Conservation (phyloP, 345 rosid species). For the Clausena lansium region DNA sequence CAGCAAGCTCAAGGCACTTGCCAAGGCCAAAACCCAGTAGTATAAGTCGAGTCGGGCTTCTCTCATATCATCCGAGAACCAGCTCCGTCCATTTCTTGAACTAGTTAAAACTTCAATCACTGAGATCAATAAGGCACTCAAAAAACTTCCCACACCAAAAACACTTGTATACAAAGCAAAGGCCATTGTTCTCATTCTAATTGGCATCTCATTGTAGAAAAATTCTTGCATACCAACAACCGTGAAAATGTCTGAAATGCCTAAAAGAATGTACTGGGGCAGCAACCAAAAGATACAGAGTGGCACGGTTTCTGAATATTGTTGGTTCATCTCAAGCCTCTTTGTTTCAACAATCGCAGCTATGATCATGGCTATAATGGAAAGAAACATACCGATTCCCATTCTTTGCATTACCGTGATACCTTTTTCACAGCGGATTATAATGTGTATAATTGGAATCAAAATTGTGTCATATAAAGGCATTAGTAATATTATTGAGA, state of each 20-base stretch:
- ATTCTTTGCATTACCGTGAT: slow-evolving; percentile 72
- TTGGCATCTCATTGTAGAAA: slow-evolving; percentile 86
- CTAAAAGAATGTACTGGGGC: slow-evolving; percentile 83
- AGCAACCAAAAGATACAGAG: slow-evolving; percentile 80
- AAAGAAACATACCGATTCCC: slow-evolving; percentile 88
- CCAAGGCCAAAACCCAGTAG: slow-evolving; percentile 71
- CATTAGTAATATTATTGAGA: slow-evolving; percentile 86
- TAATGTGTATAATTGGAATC: slow-evolving; percentile 47
- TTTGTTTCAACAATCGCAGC: slow-evolving; percentile 80
- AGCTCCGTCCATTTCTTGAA: slow-evolving; percentile 43
- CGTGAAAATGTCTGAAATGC: slow-evolving; percentile 86
- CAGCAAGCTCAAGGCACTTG: slow-evolving; percentile 57
- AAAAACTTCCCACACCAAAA: slow-evolving; percentile 88
- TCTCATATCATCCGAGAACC: slow-evolving; percentile 93
- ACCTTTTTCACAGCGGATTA: slow-evolving; percentile 50
- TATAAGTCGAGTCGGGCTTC: slow-evolving; percentile 71
- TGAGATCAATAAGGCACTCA: slow-evolving; percentile 72
- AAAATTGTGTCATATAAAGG: slow-evolving; percentile 69
- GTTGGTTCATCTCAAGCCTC: slow-evolving; percentile 47
- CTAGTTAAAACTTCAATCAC: slow-evolving; percentile 48
- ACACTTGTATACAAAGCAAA: slow-evolving; percentile 89
- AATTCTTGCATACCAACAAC: slow-evolving; percentile 99
- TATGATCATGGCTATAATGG: slow-evolving; percentile 72
- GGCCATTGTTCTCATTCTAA: slow-evolving; percentile 84
- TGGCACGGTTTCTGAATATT: slow-evolving; percentile 28